A percentile compares a stretch with the other conserved stretches of the same genome.
Conservation (phyloP, 1,284 basidiomycete species). For the Schizophyllum amplum region DNA sequence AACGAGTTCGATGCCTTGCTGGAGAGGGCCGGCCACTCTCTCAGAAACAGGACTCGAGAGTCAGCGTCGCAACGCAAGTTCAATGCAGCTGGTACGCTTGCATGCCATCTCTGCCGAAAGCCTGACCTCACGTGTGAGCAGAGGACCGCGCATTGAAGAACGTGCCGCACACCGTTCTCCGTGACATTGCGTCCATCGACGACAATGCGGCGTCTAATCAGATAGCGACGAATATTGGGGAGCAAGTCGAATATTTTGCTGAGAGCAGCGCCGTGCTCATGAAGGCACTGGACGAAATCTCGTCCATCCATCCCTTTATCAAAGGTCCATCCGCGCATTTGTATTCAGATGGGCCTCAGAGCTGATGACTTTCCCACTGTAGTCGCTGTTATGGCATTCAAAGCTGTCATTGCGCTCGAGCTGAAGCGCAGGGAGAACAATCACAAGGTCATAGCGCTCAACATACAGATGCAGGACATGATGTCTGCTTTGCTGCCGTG, state of each 20-base stretch:
- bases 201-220: background rate
- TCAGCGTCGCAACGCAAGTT: background rate
- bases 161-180: background rate
- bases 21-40: background rate
- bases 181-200: background rate
- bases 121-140: too few species aligned
- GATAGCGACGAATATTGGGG: conserved; percentile 9
- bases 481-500: conserved; percentile 20
- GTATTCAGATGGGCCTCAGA: too few species aligned
- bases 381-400: conserved; percentile 23
- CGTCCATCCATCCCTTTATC: conserved; percentile 20
- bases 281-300: conserved; percentile 21
- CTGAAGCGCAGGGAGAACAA: conserved; percentile 22
- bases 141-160: background rate
- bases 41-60: background rate
- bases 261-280: conserved; percentile 20
- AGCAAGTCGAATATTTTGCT: conserved; percentile 17
- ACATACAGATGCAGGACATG: conserved; percentile 21
- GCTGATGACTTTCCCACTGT: conserved; percentile 6
- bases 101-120: too few species aligned
- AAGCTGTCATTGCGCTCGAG: conserved; percentile 22
- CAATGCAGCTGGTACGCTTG: background rate
- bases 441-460: conserved; percentile 18
- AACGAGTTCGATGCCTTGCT: background rate
- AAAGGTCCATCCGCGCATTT: conserved; percentile 1